Conservation (phyloP, 2,329 filamentous ascomycete species). For the Tolypocladium paradoxum region DNA sequence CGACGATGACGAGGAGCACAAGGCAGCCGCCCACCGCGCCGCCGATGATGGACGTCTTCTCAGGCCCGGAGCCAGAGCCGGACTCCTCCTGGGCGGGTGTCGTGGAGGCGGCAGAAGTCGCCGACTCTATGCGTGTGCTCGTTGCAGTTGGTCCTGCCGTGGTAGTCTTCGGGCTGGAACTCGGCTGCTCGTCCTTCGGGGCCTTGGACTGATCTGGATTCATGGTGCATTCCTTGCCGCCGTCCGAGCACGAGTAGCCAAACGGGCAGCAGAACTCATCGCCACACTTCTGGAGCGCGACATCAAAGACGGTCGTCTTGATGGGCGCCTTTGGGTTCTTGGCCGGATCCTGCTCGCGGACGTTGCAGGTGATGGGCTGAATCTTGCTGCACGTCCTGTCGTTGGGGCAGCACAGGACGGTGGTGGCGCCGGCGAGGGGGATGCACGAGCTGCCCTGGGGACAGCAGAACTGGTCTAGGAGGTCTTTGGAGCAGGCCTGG, state of each 20-base stretch:
- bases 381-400: slow-evolving; percentile 49
- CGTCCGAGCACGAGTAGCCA: slow-evolving; percentile 52
- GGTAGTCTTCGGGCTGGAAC: slow-evolving; percentile 8
- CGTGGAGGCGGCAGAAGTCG: slow-evolving; percentile 5
- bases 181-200: slow-evolving; percentile 18
- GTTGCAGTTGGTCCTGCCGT: slow-evolving; percentile 10
- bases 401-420: slow-evolving; percentile 59
- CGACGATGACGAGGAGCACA: slow-evolving; percentile 26
- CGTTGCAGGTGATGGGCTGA: slow-evolving; percentile 52
- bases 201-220: slow-evolving; percentile 37
- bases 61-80: slow-evolving; percentile 13
- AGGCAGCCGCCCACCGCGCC: slow-evolving; percentile 37
- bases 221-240: slow-evolving; percentile 35
- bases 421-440: slow-evolving; percentile 51
- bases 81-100: slow-evolving; percentile 4
- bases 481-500: slow-evolving; percentile 39
- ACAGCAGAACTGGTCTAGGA: slow-evolving; percentile 62
- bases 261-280: slow-evolving; percentile 55
- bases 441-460: slow-evolving; percentile 41
- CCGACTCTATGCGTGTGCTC: slow-evolving; percentile 12
- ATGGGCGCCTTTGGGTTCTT: slow-evolving; percentile 46
- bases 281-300: slow-evolving; percentile 47
- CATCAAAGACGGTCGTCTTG: slow-evolving; percentile 54
- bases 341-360: slow-evolving; percentile 48
- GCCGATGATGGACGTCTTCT: slow-evolving; percentile 30